Evolutionary conservation across 306 rosid species (phyloP).

Genomic region (Cicer chorassanicum): DNA sequence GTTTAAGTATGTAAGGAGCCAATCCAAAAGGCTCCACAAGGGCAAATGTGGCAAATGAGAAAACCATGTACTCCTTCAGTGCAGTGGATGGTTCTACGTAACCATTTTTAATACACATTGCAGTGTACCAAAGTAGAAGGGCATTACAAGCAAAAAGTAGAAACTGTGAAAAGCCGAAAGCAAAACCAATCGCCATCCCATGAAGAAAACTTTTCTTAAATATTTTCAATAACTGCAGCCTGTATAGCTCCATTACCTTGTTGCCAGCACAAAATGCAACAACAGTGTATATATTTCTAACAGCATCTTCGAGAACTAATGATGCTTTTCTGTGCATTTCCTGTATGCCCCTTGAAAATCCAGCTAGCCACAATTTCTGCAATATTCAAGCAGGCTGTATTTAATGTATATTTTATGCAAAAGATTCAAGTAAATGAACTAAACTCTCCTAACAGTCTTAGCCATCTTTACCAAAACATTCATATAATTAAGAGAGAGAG

Average conservation of each 20-base stretch:
- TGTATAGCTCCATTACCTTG: slow-evolving; percentile 98
- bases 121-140: slow-evolving; percentile 95
- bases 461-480: slow-evolving; percentile 33
- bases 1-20: slow-evolving; percentile 97
- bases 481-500: not conserved
- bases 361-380: slow-evolving; percentile 98
- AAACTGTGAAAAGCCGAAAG: slow-evolving; percentile 95
- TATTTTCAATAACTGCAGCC: slow-evolving; percentile 82
- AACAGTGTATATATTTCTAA: slow-evolving; percentile 94
- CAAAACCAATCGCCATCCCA: slow-evolving; percentile 94
- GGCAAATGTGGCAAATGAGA: slow-evolving; percentile 96
- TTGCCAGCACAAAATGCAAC: slow-evolving; percentile 98
- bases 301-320: slow-evolving; percentile 97
- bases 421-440: slow-evolving; percentile 33
- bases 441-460: not conserved
- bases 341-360: slow-evolving; percentile 98
- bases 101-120: slow-evolving; percentile 53
- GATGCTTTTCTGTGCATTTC: slow-evolving; percentile 99
- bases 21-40: slow-evolving; percentile 97
- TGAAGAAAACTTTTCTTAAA: slow-evolving; percentile 91
- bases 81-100: slow-evolving; percentile 68
- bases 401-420: slow-evolving; percentile 24
- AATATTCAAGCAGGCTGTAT: slow-evolving; percentile 44
- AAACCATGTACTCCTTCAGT: slow-evolving; percentile 93
- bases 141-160: slow-evolving; percentile 97